Base-by-base conservation (phyloP, 2,329 filamentous ascomycete species). In the Aspergillus latus region DNA sequence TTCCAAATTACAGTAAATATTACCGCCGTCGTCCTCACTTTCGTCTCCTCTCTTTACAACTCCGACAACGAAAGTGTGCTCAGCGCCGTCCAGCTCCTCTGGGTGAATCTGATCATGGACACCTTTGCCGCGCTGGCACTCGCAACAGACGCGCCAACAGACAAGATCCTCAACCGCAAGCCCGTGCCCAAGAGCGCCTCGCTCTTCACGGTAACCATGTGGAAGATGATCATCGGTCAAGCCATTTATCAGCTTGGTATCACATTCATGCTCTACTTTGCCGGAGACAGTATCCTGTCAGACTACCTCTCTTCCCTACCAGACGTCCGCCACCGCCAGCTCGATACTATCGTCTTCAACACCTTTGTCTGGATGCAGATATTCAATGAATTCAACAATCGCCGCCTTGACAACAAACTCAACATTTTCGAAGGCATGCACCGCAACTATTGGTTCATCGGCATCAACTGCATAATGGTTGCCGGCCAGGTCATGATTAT, bases 351-450 rank as follows among this genome's bases (percentile, higher is more conserved):
- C 47, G 89, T 97, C 6, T 97, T 97, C 82, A 97, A 97, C 78
- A 94, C 91, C 0, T 97, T 97, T 70, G 93, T 97, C 52, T 97
- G 93, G 93, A 97, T 97, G 92, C 93, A 97, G 67, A 95, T 97
- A 66, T 97, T 97, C 80, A 97, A 97, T 75, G 89, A 96, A 70
- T 90, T 95, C 83, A 97, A 97, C 79, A 96, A 96, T 76, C 90
- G 93, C 57, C 90, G 93, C 10, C 81, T 97, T 53, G 93, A 97
- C 73, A 97, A 97, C 75, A 84, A 86, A 54, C 92, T 96, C 81
- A 97, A 97, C 75, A 92, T 97, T 60, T 93, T 97, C 59, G 93
- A 97, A 70, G 91, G 91, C 53, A 83, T 97, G 57, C 82, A 82
- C 29, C 84, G 84, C 70, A 97, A 97, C 73, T 88, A 82, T 76